Evolutionary conservation across 1,284 basidiomycete species (phyloP).

Genomic region (Xerocomus nothofagi): DNA sequence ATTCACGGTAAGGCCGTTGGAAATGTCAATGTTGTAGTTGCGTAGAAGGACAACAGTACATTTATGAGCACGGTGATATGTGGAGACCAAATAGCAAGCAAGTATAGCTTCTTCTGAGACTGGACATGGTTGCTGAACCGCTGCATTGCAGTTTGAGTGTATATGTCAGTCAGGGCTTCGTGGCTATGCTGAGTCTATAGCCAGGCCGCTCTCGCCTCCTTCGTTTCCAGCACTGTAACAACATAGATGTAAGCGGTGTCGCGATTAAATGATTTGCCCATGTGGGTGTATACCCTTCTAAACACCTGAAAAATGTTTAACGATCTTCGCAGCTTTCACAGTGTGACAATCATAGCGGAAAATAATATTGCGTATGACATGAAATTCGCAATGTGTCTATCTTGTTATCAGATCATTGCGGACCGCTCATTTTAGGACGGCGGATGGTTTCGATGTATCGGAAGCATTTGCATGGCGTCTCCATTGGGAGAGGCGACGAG

Average conservation of each 20-base stretch:
- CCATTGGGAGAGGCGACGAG: conserved; percentile 23
- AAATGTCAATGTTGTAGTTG: background rate
- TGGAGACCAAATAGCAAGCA: conserved; percentile 4
- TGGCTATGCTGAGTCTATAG: conserved; percentile 8
- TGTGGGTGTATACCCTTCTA: conserved; percentile 2
- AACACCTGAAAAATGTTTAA: background rate
- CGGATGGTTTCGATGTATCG: conserved; percentile 17
- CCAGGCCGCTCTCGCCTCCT: conserved; percentile 8
- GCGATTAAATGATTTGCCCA: conserved; percentile 8
- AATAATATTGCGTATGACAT: conserved; percentile 14
- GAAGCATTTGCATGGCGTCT: conserved; percentile 22
- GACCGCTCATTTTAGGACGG: conserved; percentile 17
- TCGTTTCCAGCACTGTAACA: conserved; percentile 11
- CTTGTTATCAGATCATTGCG: conserved; percentile 14
- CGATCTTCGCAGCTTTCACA: conserved; percentile 12
- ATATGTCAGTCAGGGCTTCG: conserved; percentile 4
- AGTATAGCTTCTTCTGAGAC: background rate
- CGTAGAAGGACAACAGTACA: conserved; percentile 12
- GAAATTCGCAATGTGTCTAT: too few species aligned
- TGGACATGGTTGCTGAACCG: background rate
- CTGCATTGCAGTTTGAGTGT: conserved; percentile 1
- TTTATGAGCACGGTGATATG: conserved; percentile 14
- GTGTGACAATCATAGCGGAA: conserved; percentile 9
- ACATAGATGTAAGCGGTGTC: conserved; percentile 22
- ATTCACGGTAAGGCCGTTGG: background rate